A percentile compares a stretch with the other conserved stretches of the same genome.
These are phyloP conservation scores for Acmispon strigosus DNA, from an alignment of 306 rosid species.

Conservation along the genomic window DNA sequence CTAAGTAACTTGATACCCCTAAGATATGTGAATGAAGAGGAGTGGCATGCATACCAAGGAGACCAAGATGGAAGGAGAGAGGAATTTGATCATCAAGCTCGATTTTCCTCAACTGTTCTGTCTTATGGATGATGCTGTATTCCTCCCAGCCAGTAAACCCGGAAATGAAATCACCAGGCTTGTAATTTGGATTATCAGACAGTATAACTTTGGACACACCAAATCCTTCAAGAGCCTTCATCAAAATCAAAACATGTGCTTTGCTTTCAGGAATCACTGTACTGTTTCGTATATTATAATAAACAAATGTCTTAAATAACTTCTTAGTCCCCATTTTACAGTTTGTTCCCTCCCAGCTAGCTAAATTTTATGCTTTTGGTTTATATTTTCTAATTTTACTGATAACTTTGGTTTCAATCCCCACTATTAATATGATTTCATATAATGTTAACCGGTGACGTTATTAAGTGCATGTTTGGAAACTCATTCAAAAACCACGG, in stretches of 20 bases:
- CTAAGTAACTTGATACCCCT: not conserved
- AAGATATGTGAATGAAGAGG: not conserved
- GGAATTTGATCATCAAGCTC: conserved; percentile 33
- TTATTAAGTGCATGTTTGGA: too few species aligned
- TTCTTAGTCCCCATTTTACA: too few species aligned
- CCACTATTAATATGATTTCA: too few species aligned
- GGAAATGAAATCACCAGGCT: conserved; percentile 42
- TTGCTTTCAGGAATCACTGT: not conserved
- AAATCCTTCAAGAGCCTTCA: conserved; percentile 33
- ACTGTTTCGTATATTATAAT: too few species aligned
- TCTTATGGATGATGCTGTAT: conserved; percentile 28
- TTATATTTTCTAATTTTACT: too few species aligned
- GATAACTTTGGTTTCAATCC: too few species aligned
- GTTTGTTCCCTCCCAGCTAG: too few species aligned
- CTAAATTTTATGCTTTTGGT: too few species aligned
- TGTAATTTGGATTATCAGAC: conserved; percentile 40
- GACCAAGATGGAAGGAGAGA: conserved; percentile 47
- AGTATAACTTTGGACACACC: conserved; percentile 46
- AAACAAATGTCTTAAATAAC: too few species aligned
- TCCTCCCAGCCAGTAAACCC: conserved; percentile 51
- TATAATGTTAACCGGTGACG: too few species aligned
- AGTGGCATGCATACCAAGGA: conserved; percentile 28
- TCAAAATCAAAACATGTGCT: not conserved
- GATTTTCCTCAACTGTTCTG: conserved; percentile 33
- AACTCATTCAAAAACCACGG: too few species aligned